phyloP scores from a whole-genome alignment of 306 rosid species.

The Malus fusca region DNA sequence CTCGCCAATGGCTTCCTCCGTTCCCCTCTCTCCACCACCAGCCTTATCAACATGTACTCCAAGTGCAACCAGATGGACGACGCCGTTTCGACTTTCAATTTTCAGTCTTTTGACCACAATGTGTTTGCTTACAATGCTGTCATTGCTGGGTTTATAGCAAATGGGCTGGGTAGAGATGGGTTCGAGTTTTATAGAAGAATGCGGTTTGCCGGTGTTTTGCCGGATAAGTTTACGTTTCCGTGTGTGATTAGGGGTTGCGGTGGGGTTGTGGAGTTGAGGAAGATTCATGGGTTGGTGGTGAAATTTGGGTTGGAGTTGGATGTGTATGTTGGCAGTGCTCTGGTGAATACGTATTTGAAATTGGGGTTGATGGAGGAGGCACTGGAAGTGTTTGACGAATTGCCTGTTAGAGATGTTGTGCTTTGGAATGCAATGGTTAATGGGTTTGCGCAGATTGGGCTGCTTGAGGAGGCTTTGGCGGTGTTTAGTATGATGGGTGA shows the following conservation, averaged over 20 bases:
- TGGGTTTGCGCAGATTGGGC: conserved; percentile 62
- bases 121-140: conserved; percentile 66
- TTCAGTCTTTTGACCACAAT: conserved; percentile 34
- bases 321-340: conserved; percentile 73
- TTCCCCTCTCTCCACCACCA: conserved; percentile 53
- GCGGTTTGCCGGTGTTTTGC: conserved; percentile 45
- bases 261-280: conserved; percentile 48
- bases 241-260: conserved; percentile 62
- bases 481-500: conserved; percentile 52
- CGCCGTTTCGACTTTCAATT: conserved; percentile 46
- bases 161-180: conserved; percentile 33
- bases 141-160: conserved; percentile 63
- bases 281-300: conserved; percentile 62
- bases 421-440: conserved; percentile 83
- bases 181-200: conserved; percentile 43
- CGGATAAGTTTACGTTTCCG: conserved; percentile 68
- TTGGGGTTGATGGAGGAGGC: conserved; percentile 51
- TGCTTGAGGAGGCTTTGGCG: conserved; percentile 53
- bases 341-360: conserved; percentile 59
- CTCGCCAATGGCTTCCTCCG: conserved; percentile 44
- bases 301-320: conserved; percentile 71
- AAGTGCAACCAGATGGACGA: conserved; percentile 48
- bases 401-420: conserved; percentile 67
- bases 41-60: conserved; percentile 82
- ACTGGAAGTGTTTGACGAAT: conserved; percentile 48